Evolutionary conservation across 371 early-diverging fungal species (phyloP), one percentile per base, ranked within the genome.

Genomic region (Mucor irregularis): DNA sequence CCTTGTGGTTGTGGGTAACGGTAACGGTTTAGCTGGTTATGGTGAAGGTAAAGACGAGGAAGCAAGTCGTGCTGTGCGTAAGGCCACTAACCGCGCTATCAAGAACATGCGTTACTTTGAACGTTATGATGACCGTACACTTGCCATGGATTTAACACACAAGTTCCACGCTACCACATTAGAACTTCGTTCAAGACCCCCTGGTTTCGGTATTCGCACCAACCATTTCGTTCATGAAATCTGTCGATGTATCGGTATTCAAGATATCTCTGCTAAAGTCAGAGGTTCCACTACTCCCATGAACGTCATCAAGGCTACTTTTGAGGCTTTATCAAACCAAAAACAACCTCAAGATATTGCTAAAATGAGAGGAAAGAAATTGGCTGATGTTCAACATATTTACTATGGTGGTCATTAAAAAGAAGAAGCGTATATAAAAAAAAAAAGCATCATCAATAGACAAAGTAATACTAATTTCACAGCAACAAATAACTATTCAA

Each of bases 281-380:
- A 76, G 83, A 63, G 98, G 99, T 4, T 94, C 95, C 14, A 81
- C 84, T 38, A 96, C 95, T 69, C 95, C 96, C 9, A 92, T 98
- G 91, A 99, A 99, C 70, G 98, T 99, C 22, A 87, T 96, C 77
- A 96, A 99, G 82, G 94, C 90, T 17, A 90, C 93, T 5, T 95
- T 98, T 68, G 93, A 89, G 70, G 99, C 99, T 5, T 72, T 99
- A n/a, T 68, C 75, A 40, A 68, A 76, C 31, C 99, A 98, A 76
- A 86, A 83, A 66, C 69, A 85, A 19, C 94, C 97, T 9, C 78
- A 85, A 39, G 90, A 95, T 47, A 87, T 99, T 73, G 96, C 98
- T 22, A 81, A 81, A 66, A 82, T 85, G 57, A 82, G 97, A 49
- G 99, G 99, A 34, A 83, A 92, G 71, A 92, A 90, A 43, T 75